phyloP scores from a whole-genome alignment of 352 stramenopile species.

The Bremia lactucae region DNA sequence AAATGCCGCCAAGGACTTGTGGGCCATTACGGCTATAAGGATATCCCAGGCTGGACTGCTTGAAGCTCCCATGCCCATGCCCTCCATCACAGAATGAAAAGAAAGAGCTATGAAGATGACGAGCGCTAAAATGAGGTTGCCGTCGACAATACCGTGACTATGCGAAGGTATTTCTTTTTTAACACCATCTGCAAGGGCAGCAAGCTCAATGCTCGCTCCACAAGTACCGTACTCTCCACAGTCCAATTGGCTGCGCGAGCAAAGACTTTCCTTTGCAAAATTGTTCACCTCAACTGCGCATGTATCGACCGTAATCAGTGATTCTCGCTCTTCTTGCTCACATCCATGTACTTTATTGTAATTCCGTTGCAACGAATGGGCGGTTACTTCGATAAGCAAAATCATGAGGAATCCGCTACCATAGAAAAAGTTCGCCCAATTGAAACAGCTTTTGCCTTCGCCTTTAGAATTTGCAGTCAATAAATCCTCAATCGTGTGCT shows the following conservation, averaged over 20 bases:
- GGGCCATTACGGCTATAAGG: constrained; percentile 63
- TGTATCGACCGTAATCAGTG: constrained; percentile 14
- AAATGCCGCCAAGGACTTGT: constrained; percentile 76
- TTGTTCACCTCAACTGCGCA: constrained; percentile 6
- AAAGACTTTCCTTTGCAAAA: constrained; percentile 1
- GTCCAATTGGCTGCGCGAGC: constrained; percentile 10
- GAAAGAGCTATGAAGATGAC: constrained; percentile 72
- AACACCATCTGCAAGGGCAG: neutral
- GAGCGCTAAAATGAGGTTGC: constrained; percentile 51
- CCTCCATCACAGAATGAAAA: constrained; percentile 82
- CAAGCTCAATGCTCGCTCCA: constrained; percentile 3
- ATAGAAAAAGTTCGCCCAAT: constrained; percentile 78
- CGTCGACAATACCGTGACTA: constrained; percentile 51
- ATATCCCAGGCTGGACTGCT: constrained; percentile 59
- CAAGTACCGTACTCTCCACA: constrained; percentile 20
- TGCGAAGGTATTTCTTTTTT: constrained; percentile 37
- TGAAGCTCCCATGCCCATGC: constrained; percentile 66
- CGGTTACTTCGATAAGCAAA: constrained; percentile 60
- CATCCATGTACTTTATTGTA: constrained; percentile 20
- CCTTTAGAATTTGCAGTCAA: constrained; percentile 17
- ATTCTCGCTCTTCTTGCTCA: constrained; percentile 15
- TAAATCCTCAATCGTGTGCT: constrained; percentile 24
- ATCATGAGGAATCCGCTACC: constrained; percentile 63
- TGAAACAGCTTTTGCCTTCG: constrained; percentile 42
- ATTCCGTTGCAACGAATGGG: constrained; percentile 43